A percentile compares a stretch with the other conserved stretches of the same genome.
Conservation (phyloP, 176 grass and related monocot genomes). For the Zea luxurians region DNA sequence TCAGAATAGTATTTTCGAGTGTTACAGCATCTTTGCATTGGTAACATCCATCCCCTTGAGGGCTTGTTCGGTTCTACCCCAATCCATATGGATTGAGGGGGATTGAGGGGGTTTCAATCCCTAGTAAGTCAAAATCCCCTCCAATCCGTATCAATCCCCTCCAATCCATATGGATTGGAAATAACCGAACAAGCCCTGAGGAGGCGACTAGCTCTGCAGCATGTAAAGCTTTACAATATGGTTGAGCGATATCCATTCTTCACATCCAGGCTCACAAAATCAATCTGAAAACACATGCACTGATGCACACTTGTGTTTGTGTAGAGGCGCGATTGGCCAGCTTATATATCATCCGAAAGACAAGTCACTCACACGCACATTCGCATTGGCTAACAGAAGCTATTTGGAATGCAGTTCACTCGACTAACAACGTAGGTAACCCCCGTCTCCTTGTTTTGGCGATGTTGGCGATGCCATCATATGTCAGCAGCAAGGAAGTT, state of each 20-base stretch:
- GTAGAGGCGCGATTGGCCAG: not conserved
- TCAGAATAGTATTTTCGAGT: no score
- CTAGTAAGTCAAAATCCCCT: no score
- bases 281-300: not conserved
- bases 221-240: no score
- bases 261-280: not conserved
- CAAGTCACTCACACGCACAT: not conserved
- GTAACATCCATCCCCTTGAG: no score
- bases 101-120: no score
- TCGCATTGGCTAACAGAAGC: not conserved
- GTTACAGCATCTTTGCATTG: no score
- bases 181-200: no score
- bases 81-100: no score
- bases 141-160: no score
- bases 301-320: not conserved
- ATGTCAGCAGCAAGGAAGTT: constrained; percentile 70
- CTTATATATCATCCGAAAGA: not conserved
- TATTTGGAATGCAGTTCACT: not conserved
- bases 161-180: no score
- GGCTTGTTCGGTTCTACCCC: no score
- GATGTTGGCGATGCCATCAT: constrained; percentile 32
- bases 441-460: not conserved
- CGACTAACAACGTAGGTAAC: not conserved
- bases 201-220: no score
- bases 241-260: not conserved